Base-by-base conservation (phyloP, 768 basidiomycete species). In the Macrolepiota fuliginosa region DNA sequence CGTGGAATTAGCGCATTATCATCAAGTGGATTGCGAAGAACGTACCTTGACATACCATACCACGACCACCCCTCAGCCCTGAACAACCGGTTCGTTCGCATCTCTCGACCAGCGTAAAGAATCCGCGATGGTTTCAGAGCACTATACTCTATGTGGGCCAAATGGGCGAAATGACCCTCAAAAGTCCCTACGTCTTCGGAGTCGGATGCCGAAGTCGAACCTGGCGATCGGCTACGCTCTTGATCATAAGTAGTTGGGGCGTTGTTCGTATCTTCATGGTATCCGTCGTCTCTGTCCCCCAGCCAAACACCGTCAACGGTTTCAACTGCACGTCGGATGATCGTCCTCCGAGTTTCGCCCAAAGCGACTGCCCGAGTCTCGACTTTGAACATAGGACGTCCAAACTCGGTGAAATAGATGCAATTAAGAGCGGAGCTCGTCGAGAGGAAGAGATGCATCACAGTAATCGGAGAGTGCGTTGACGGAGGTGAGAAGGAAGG, bases 271-370 rank as follows among this genome's bases (percentile, higher is more conserved):
- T 24, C 24, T 25, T 50, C 47, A 37, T 50, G 10, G 25, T 9
- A 37, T 1, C 12, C 24, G 22, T 24, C 50, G 32, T 39, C 46
- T 25, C 50, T 29, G n/a, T 58, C 57, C 19, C 57, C 57, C 13
- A 58, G 32, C 57, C 57, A 58, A 7, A 58, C 47, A 22, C 57
- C 57, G 17, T 51, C 57, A 5, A 58, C 57, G 22, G 57, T 58
- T 12, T 58, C 57, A 17, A 58, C 36, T 50, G 57, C 57, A 7
- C 49, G 57, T 19, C 57, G 49, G 12, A 58, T 58, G 10, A 50
- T 36, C 47, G 57, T 58, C 49, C 57, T 50, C 19, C 49, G 36
- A 11, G 46, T 58, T 39, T 42, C 47, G 5, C 56, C 56, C 24
- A 58, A 13, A 37, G 22, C 17, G 5, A 39, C 32, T 15, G 19